These are phyloP conservation scores for Bretschneidera sinensis DNA, from an alignment of 345 rosid species.

Conservation along the genomic window DNA sequence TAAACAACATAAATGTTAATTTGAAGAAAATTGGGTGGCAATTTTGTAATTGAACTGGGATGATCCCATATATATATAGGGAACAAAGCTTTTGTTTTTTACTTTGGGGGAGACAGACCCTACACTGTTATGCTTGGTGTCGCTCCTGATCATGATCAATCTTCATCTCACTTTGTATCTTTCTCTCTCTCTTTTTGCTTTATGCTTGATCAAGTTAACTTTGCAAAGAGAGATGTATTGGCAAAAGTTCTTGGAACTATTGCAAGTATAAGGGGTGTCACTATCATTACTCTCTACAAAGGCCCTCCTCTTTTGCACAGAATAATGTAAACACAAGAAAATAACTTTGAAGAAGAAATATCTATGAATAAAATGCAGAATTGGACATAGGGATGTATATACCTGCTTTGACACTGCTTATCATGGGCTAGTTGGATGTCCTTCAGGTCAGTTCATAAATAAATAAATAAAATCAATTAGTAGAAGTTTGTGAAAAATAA, in stretches of 20 bases:
- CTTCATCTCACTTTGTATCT: background rate
- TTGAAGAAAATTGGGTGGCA: too few relatives aligned
- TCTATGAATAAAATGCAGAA: slow-evolving; percentile 27
- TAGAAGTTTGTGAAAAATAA: too few relatives aligned
- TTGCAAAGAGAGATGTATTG: slow-evolving; percentile 59
- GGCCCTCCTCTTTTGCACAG: slow-evolving; percentile 62
- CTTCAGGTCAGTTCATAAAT: slow-evolving; percentile 30
- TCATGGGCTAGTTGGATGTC: slow-evolving; percentile 91
- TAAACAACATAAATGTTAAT: too few relatives aligned
- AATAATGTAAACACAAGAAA: slow-evolving; percentile 9
- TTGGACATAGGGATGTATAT: slow-evolving; percentile 69
- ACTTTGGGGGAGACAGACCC: too few relatives aligned
- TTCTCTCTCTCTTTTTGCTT: background rate
- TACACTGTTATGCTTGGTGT: too few relatives aligned
- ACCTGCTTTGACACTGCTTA: slow-evolving; percentile 67
- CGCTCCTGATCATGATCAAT: too few relatives aligned
- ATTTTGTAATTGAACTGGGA: too few relatives aligned
- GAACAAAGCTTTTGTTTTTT: too few relatives aligned
- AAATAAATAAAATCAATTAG: too few relatives aligned
- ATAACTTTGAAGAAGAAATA: slow-evolving; percentile 16
- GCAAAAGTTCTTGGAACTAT: slow-evolving; percentile 70
- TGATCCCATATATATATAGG: too few relatives aligned
- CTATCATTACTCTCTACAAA: slow-evolving; percentile 64
- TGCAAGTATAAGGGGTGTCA: slow-evolving; percentile 75
- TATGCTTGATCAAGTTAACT: slow-evolving; percentile 55